phyloP scores from a whole-genome alignment of 2,329 filamentous ascomycete species.

The Colletotrichum sojae region DNA sequence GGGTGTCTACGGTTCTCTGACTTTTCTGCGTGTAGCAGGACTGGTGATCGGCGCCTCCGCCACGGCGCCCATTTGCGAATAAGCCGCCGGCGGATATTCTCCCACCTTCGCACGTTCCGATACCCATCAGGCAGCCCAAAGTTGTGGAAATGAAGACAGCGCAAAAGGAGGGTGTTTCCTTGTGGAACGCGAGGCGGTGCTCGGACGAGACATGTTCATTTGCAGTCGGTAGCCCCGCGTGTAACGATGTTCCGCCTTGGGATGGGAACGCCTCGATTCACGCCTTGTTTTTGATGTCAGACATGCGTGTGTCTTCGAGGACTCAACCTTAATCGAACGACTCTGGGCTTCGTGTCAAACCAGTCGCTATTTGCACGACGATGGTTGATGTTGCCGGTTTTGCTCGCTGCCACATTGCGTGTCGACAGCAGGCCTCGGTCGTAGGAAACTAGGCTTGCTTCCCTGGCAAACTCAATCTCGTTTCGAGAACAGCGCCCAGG shows the following conservation, averaged over 20 bases:
- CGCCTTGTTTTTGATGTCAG: background rate
- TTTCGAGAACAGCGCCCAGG: slow-evolving; percentile 31
- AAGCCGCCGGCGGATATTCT: background rate
- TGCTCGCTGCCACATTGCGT: background rate
- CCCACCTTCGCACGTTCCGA: background rate
- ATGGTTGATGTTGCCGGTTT: slow-evolving; percentile 5
- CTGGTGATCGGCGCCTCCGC: slow-evolving; percentile 9
- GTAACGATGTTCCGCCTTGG: background rate
- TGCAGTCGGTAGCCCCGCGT: slow-evolving; percentile 6
- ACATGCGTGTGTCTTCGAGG: background rate
- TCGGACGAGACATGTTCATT: slow-evolving; percentile 1
- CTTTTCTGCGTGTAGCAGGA: too few relatives aligned
- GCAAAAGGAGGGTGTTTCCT: background rate
- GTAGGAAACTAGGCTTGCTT: slow-evolving; percentile 25
- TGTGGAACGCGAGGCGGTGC: slow-evolving; percentile 11
- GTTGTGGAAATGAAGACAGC: background rate
- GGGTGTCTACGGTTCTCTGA: too few relatives aligned
- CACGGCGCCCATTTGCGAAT: background rate
- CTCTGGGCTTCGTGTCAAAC: slow-evolving; percentile 8
- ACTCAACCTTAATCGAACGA: slow-evolving; percentile 38
- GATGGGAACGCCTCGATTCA: background rate
- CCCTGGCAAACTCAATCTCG: slow-evolving; percentile 41
- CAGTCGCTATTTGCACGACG: background rate
- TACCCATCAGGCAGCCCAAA: slow-evolving; percentile 12
- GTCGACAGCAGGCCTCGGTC: slow-evolving; percentile 9